Percentiles rank a stretch among this genome's conserved stretches.
These are phyloP conservation scores for Aspergillus fructus DNA, from an alignment of 2,329 filamentous ascomycete species.

Conservation along the genomic window DNA sequence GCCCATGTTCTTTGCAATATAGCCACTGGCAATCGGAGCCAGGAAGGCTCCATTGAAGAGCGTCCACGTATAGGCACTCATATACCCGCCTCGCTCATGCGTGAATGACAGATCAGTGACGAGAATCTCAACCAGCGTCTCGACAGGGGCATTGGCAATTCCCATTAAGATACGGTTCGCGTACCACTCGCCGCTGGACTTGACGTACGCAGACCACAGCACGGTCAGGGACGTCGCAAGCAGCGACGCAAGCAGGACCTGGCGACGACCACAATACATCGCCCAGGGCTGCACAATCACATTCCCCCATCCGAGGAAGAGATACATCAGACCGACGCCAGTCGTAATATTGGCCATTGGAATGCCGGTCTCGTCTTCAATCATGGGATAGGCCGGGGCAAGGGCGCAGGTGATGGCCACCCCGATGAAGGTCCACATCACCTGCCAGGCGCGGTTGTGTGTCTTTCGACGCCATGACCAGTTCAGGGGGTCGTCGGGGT, in stretches of 20 bases:
- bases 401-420: background rate
- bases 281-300: constrained; percentile 55
- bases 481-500: constrained; percentile 3
- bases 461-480: background rate
- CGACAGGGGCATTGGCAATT: background rate
- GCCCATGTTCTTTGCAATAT: background rate
- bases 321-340: constrained; percentile 50
- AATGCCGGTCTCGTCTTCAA: background rate
- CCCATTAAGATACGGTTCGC: constrained; percentile 5
- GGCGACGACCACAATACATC: constrained; percentile 51
- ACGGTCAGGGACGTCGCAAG: background rate
- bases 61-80: background rate
- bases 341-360: constrained; percentile 44
- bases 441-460: background rate
- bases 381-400: background rate
- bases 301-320: constrained; percentile 52
- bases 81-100: constrained; percentile 1
- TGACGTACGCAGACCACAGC: background rate
- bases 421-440: background rate
- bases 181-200: background rate
- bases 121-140: background rate
- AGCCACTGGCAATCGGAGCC: background rate
- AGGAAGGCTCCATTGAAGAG: constrained; percentile 2
- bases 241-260: constrained; percentile 23
- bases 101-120: background rate